A percentile compares a stretch with the other conserved stretches of the same genome.
These are phyloP conservation scores for Besnoitia besnoiti DNA, from an alignment of 169 alveolate species.

Conservation along the genomic window DNA sequence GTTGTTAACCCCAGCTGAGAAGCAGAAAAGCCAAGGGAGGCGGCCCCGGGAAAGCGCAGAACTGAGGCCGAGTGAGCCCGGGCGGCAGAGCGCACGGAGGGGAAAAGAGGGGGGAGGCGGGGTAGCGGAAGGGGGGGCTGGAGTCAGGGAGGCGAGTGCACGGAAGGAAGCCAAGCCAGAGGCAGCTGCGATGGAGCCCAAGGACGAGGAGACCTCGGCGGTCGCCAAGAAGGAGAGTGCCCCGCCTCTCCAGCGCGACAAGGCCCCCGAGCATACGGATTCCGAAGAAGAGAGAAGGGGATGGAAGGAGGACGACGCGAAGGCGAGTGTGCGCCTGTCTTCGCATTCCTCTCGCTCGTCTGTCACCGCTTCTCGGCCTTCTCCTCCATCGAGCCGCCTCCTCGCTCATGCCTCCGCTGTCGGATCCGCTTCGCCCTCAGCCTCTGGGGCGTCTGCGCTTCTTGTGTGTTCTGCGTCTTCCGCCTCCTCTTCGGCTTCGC, in stretches of 20 bases:
- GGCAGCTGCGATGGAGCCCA: background rate
- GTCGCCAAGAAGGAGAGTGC: background rate
- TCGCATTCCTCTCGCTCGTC: too few species aligned
- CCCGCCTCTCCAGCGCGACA: background rate
- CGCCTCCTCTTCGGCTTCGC: background rate
- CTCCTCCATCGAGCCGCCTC: background rate
- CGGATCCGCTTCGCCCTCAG: background rate
- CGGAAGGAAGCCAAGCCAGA: background rate
- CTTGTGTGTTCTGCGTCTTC: background rate
- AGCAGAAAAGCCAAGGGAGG: too few species aligned
- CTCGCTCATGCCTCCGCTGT: background rate
- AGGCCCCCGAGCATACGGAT: background rate
- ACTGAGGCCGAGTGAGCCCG: too few species aligned
- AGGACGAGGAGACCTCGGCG: background rate
- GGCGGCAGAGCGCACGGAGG: too few species aligned
- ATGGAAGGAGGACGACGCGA: background rate
- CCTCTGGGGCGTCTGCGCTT: background rate
- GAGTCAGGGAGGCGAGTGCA: background rate
- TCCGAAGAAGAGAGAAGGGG: background rate
- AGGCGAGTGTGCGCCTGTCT: too few species aligned
- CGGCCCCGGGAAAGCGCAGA: too few species aligned
- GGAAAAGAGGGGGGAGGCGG: background rate
- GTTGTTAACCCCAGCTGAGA: too few species aligned
- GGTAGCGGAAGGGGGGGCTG: background rate
- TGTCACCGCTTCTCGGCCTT: background rate